Base-by-base conservation (phyloP, 176 grass and related monocot species). In the Thalia dealbata region DNA sequence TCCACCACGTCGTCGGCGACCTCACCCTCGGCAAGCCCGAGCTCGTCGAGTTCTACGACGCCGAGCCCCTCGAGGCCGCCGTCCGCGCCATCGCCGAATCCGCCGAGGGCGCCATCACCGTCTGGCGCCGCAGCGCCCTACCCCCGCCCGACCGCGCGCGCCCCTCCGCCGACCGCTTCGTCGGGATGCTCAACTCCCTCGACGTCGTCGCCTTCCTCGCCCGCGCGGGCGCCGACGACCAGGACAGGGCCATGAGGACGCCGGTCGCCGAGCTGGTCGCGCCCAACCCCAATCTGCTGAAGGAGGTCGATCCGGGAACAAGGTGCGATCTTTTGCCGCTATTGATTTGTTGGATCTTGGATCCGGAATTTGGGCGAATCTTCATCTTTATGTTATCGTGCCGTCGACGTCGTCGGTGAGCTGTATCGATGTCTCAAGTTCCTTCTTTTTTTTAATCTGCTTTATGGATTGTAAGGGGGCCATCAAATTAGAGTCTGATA, bases 1-100 rank as follows among this genome's bases (percentile, higher is more conserved):
- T 85, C 85, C 87, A 92, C 81, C 90, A 99, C 70, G 95, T 99
- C 41, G 84, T 99, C 50, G 95, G 95, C 21, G 90, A 99, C 73
- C 90, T 99, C 66, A 99, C 95, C 35, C 67, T 84, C 10, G 95
- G 95, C 0, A 99, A 99, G 74, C 90, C 87, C 1, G 81, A 81
- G 61, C 78, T 99, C 50, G 78, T 64, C 15, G 87, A 93, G 81
- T 87, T 99, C 24, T 69, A 60, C 79, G 95, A 93, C 14, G 67
- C 85, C 21, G 90, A 88, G 61, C 82, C 90, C 35, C 83, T 99
- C 63, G 87, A 88, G 19, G 90, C 76, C 41, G 90, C 95, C 55
- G 71, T 91, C 58, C 76, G 87, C 50, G 85, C 86, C 79, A 88
- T 99, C 73, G 87, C 76, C 0, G 78, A 81, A 15, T 91, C 78